phyloP scores from a whole-genome alignment of 176 grass and related monocot genomes.

The Melocanna baccifera region DNA sequence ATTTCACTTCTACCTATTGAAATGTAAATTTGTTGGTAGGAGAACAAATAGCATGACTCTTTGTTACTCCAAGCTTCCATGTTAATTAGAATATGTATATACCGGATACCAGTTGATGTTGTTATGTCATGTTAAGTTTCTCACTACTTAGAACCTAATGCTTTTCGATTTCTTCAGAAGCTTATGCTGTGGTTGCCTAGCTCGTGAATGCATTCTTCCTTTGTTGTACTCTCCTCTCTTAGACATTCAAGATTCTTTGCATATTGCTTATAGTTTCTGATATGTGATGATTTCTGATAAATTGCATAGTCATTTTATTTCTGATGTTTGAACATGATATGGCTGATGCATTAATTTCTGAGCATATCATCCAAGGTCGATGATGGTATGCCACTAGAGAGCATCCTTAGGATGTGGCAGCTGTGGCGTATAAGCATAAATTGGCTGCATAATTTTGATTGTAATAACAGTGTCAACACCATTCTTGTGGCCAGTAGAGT shows the following conservation, averaged over 20 bases:
- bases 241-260: neutral
- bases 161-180: neutral
- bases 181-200: neutral
- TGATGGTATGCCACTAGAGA: neutral
- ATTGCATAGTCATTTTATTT: neutral
- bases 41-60: neutral
- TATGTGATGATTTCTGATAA: neutral
- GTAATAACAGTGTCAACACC: neutral
- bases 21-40: neutral
- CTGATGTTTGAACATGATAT: neutral
- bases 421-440: neutral
- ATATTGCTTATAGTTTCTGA: neutral
- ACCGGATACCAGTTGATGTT: neutral
- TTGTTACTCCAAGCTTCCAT: neutral
- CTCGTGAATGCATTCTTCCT: neutral
- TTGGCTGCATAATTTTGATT: neutral
- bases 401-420: neutral
- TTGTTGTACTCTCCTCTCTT: neutral
- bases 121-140: neutral
- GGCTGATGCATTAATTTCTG: neutral
- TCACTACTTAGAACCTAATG: neutral
- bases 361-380: neutral
- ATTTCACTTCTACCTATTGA: neutral
- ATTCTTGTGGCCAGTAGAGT: neutral
- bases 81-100: neutral